Percentiles rank a stretch among this genome's conserved stretches.
phyloP scores from a whole-genome alignment of 1,284 basidiomycete species.

The Ustilago crameri region DNA sequence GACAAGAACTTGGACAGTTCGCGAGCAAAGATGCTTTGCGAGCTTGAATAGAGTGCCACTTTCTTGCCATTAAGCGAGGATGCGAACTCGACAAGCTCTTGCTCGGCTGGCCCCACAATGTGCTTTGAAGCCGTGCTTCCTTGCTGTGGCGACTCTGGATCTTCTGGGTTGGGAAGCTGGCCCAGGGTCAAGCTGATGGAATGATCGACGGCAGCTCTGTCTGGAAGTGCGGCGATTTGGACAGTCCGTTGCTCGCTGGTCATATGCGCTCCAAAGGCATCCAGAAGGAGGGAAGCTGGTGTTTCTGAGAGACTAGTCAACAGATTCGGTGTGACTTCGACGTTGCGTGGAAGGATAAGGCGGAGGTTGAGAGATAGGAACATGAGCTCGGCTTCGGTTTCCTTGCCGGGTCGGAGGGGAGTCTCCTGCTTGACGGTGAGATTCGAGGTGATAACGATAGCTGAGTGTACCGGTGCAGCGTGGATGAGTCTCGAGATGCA shows the following conservation, averaged over 20 bases:
- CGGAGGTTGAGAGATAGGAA: constrained; percentile 29
- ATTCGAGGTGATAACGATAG: constrained; percentile 19
- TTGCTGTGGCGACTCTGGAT: constrained; percentile 1
- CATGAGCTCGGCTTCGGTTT: constrained; percentile 34
- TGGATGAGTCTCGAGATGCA: constrained; percentile 36
- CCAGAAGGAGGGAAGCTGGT: constrained; percentile 24
- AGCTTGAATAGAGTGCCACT: constrained; percentile 47
- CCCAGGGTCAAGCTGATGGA: constrained; percentile 29
- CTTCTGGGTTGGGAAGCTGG: constrained; percentile 13
- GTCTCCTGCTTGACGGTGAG: constrained; percentile 27
- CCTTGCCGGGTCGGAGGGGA: constrained; percentile 1
- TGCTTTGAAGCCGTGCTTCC: background rate
- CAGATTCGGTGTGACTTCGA: constrained; percentile 7
- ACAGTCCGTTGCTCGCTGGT: constrained; percentile 23
- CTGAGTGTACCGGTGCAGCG: constrained; percentile 23
- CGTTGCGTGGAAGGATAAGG: constrained; percentile 20
- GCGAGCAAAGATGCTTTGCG: constrained; percentile 34
- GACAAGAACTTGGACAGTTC: constrained; percentile 29
- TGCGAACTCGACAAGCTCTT: constrained; percentile 37
- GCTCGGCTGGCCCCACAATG: constrained; percentile 16
- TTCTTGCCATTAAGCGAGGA: constrained; percentile 29
- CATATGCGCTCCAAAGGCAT: constrained; percentile 28
- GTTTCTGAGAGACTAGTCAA: constrained; percentile 23
- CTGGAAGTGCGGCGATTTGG: constrained; percentile 3
- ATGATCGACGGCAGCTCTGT: constrained; percentile 29